A percentile compares a stretch with the other conserved stretches of the same genome.
These are phyloP conservation scores for Rubus idaeus DNA, from an alignment of 306 rosid genomes.

Conservation along the genomic window DNA sequence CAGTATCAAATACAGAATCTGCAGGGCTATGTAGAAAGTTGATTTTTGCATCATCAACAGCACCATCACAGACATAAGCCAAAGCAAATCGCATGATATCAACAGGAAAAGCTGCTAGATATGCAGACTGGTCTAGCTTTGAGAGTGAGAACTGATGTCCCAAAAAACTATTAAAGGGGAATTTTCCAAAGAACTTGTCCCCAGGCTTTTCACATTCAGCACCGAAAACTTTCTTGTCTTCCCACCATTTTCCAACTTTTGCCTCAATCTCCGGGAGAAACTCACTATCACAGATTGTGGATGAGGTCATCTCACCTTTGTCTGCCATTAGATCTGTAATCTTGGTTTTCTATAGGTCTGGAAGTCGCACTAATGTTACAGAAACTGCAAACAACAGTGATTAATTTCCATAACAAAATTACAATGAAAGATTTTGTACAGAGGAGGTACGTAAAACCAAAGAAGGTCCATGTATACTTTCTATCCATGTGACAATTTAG, in stretches of 20 bases:
- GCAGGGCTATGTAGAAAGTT: background rate
- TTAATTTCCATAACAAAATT: background rate
- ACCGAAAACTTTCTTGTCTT: constrained; percentile 60
- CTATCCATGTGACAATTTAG: background rate
- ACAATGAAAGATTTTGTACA: background rate
- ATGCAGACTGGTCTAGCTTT: constrained; percentile 70
- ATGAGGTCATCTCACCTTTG: constrained; percentile 56
- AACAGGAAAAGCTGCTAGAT: constrained; percentile 68
- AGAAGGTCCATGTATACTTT: background rate
- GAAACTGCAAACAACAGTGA: background rate
- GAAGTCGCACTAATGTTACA: background rate
- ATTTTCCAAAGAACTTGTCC: constrained; percentile 83
- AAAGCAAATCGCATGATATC: constrained; percentile 85
- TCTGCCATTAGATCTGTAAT: constrained; percentile 56
- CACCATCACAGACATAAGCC: constrained; percentile 97
- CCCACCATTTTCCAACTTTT: constrained; percentile 77
- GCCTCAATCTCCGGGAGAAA: constrained; percentile 69
- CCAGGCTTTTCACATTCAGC: constrained; percentile 60
- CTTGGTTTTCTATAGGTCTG: background rate
- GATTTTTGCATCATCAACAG: constrained; percentile 69
- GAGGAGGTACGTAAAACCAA: background rate
- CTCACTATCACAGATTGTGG: constrained; percentile 54
- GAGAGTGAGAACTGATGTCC: constrained; percentile 86
- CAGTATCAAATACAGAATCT: constrained; percentile 79
- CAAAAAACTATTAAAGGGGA: constrained; percentile 77